Base-by-base conservation (phyloP, 352 stramenopile genomes). In the Phytophthora foliorum region DNA sequence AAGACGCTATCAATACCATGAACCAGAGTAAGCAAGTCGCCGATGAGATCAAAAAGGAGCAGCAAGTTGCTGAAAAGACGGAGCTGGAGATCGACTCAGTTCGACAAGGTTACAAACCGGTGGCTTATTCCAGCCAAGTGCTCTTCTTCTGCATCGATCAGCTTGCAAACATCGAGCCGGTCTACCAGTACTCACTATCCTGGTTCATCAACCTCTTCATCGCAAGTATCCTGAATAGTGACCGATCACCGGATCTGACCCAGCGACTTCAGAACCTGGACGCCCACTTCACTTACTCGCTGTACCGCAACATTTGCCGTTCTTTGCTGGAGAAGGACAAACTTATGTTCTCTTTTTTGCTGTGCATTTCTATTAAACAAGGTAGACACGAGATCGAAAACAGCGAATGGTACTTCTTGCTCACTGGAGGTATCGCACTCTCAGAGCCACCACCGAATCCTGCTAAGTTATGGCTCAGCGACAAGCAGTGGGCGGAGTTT, bases 61-160 rank as follows among this genome's bases (percentile, higher is more conserved):
- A 98, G 69, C 69, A 81, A 41, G 82, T 98, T 29, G 93, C 93
- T 13, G 93, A 98, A 60, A 91, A 88, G 53, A 98, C 93, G 0
- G 93, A 98, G 70, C 72, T 89, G 34, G 91, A 97, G 67, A 98
- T 98, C 55, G 92, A 98, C 56, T 50, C 63, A 2, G 94, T 98
- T 22, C 86, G 93, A 13, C 67, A 93, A 60, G 81, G 83, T 6
- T 98, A 98, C 76, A 90, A 91, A 38, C 90, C 92, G 0, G 91
- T 98, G 4, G 86, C 85, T 10, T 97, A 97, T 66, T 92, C 85
- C 34, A 95, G 89, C 29, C 91, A 98, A 68, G 92, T 98, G 38
- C 66, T 98, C n/a, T 98, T 98, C 77, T 98, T 98, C 69, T 98
- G 91, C 67, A 98, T 98, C 67, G 88, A 97, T 27, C 89, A 97